Percentiles rank a stretch among this genome's conserved stretches.
These are phyloP conservation scores for Aspergillus melleus DNA, from an alignment of 2,329 filamentous ascomycete species.

Conservation along the genomic window DNA sequence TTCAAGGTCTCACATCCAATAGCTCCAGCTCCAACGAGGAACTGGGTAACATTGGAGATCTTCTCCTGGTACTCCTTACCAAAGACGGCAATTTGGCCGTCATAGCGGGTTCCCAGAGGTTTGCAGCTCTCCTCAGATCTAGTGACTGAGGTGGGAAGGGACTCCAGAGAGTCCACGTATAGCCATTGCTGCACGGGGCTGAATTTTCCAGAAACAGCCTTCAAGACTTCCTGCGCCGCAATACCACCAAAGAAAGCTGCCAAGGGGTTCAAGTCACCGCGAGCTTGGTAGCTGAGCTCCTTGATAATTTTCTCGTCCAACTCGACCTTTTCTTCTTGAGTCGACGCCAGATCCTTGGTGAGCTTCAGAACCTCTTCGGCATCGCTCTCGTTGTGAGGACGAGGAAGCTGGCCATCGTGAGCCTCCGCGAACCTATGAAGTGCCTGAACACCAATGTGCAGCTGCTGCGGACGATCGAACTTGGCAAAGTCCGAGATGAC, in stretches of 20 bases:
- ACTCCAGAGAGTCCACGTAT: constrained; percentile 98
- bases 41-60: constrained; percentile 84
- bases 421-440: constrained; percentile 79
- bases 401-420: constrained; percentile 71
- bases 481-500: constrained; percentile 96
- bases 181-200: constrained; percentile 93
- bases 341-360: constrained; percentile 69
- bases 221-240: constrained; percentile 90
- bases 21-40: constrained; percentile 92
- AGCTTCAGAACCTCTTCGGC: constrained; percentile 74
- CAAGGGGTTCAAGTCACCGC: constrained; percentile 86
- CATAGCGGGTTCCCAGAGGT: constrained; percentile 81
- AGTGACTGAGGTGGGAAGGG: constrained; percentile 71
- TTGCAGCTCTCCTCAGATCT: constrained; percentile 87
- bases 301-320: constrained; percentile 89
- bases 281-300: constrained; percentile 92
- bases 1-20: constrained; percentile 99
- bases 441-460: constrained; percentile 90
- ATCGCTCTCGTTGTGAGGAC: constrained; percentile 81
- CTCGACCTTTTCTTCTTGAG: constrained; percentile 70
- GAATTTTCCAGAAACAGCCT: constrained; percentile 97
- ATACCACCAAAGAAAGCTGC: constrained; percentile 94
- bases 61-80: constrained; percentile 93
- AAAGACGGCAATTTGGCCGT: constrained; percentile 96
- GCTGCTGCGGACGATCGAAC: constrained; percentile 88